Conservation (phyloP, 2,329 filamentous ascomycete genomes). For the Neocatenulostroma microsporum region DNA sequence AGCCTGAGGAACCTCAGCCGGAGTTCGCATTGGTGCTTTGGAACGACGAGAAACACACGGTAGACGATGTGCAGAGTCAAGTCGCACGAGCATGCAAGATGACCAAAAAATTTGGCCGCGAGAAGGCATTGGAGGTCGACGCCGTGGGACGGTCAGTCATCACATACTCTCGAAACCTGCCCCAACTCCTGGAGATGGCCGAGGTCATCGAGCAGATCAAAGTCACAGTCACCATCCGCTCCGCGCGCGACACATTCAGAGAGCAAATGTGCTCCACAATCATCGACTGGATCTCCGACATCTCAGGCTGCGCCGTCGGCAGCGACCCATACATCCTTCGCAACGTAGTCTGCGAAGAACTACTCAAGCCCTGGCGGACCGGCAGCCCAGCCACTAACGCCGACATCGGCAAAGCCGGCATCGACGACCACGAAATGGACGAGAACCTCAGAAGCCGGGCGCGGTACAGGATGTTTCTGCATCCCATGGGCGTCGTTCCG, state of each 20-base stretch:
- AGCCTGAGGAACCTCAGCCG: constrained; percentile 52
- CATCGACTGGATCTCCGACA: constrained; percentile 91
- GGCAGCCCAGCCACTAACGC: constrained; percentile 79
- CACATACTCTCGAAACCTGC: constrained; percentile 64
- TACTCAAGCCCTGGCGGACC: constrained; percentile 77
- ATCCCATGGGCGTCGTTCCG: constrained; percentile 15
- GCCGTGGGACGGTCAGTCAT: constrained; percentile 80
- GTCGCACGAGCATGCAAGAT: constrained; percentile 82
- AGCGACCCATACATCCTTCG: constrained; percentile 71
- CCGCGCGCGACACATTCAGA: constrained; percentile 86
- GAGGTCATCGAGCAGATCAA: constrained; percentile 90
- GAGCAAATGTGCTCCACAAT: constrained; percentile 99
- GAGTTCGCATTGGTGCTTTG: constrained; percentile 84
- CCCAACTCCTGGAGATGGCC: constrained; percentile 66
- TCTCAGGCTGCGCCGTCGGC: constrained; percentile 79
- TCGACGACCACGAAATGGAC: constrained; percentile 70
- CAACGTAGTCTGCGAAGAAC: constrained; percentile 78
- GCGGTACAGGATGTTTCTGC: constrained; percentile 33
- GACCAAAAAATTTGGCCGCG: constrained; percentile 58
- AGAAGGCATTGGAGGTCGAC: constrained; percentile 81
- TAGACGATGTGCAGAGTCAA: constrained; percentile 82
- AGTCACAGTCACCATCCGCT: constrained; percentile 89
- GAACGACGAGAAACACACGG: constrained; percentile 99
- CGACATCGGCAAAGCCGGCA: constrained; percentile 65
- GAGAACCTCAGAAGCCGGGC: constrained; percentile 39